These are phyloP conservation scores for Xanthoconium stramineum DNA, from an alignment of 768 basidiomycete genomes.

Conservation along the genomic window DNA sequence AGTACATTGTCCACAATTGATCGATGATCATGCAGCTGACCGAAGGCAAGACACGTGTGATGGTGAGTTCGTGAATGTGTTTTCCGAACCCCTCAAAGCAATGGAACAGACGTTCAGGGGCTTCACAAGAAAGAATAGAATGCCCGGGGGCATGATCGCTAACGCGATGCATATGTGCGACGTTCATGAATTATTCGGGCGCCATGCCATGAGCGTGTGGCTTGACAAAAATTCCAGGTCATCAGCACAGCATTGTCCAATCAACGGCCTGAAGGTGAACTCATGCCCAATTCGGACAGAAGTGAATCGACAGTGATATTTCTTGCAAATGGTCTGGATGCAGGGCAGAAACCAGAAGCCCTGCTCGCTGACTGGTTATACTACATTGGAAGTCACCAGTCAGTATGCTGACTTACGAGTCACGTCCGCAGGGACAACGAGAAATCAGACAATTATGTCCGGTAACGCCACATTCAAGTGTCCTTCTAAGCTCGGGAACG, in stretches of 20 bases:
- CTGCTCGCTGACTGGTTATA: neutral
- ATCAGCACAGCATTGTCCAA: neutral
- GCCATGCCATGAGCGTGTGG: conserved; percentile 7
- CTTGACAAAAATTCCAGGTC: neutral
- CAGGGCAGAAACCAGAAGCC: neutral
- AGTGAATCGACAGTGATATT: neutral
- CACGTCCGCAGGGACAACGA: neutral
- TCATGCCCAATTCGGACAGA: neutral
- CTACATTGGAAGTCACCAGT: too few species aligned
- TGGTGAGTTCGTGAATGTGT: neutral
- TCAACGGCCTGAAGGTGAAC: neutral
- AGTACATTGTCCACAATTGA: neutral
- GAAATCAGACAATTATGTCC: too few species aligned
- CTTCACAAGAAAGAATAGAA: neutral
- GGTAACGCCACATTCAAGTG: neutral
- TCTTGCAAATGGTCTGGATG: neutral
- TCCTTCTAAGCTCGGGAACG: neutral
- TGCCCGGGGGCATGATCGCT: neutral
- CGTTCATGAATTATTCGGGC: neutral
- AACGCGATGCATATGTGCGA: conserved; percentile 1
- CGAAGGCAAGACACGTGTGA: neutral
- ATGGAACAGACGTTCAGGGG: conserved; percentile 2
- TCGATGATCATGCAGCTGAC: conserved; percentile 7
- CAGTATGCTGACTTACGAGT: neutral
- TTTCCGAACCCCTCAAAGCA: neutral